Evolutionary conservation across 2,329 filamentous ascomycete species (phyloP).

Genomic region (Aspergillus chevalieri): DNA sequence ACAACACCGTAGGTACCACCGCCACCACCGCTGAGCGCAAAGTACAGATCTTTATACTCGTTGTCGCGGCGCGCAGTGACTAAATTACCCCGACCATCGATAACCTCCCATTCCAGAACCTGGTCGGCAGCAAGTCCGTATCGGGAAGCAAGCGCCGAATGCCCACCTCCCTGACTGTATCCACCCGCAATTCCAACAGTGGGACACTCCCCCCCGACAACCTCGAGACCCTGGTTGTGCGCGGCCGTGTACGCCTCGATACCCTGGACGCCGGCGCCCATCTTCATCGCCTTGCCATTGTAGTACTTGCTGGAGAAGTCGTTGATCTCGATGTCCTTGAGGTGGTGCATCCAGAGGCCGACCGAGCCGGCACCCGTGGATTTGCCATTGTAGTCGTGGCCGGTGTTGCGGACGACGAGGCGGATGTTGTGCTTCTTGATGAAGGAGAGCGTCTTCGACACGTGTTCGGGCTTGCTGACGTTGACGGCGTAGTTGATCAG

Average conservation of each 20-base stretch:
- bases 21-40: slow-evolving; percentile 57
- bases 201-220: slow-evolving; percentile 52
- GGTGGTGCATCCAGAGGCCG: slow-evolving; percentile 27
- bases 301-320: slow-evolving; percentile 40
- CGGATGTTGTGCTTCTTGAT: slow-evolving; percentile 46
- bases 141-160: slow-evolving; percentile 47
- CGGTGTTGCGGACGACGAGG: slow-evolving; percentile 41
- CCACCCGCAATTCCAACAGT: slow-evolving; percentile 56
- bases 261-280: slow-evolving; percentile 52
- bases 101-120: slow-evolving; percentile 50
- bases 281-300: slow-evolving; percentile 46
- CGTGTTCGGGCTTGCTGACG: slow-evolving; percentile 19
- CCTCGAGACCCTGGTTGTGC: slow-evolving; percentile 39
- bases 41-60: slow-evolving; percentile 53
- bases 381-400: slow-evolving; percentile 46
- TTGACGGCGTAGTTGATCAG: slow-evolving; percentile 33
- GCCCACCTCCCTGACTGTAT: slow-evolving; percentile 56
- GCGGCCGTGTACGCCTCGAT: slow-evolving; percentile 44
- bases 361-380: slow-evolving; percentile 54
- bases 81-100: slow-evolving; percentile 48
- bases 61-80: slow-evolving; percentile 43
- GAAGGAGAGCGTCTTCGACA: slow-evolving; percentile 30
- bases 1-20: slow-evolving; percentile 56
- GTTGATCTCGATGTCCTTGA: slow-evolving; percentile 22
- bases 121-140: slow-evolving; percentile 58